A percentile compares a stretch with the other conserved stretches of the same genome.
Evolutionary conservation across 345 rosid genomes (phyloP).

Genomic region (Clausena lansium): DNA sequence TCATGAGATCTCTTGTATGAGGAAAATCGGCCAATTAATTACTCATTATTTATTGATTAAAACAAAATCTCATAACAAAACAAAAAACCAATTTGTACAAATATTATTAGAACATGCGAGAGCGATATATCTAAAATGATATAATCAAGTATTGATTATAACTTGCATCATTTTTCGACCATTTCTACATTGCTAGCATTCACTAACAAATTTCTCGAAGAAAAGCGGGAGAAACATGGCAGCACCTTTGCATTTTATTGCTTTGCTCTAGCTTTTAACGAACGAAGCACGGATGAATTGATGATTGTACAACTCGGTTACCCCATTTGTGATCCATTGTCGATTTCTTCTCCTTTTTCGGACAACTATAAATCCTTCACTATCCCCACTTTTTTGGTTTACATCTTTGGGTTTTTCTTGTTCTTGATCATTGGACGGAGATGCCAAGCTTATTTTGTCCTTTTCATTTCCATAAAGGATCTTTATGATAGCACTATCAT

Average conservation of each 20-base stretch:
- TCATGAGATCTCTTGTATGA: neutral
- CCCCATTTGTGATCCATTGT: slow-evolving; percentile 45
- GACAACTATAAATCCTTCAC: slow-evolving; percentile 69
- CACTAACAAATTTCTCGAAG: neutral
- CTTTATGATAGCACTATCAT: slow-evolving; percentile 56
- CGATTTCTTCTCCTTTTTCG: slow-evolving; percentile 60
- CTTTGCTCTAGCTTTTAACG: slow-evolving; percentile 23
- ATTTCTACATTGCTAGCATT: slow-evolving; percentile 9
- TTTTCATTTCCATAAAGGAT: slow-evolving; percentile 43
- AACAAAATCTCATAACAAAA: slow-evolving; percentile 10
- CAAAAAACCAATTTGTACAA: slow-evolving; percentile 14
- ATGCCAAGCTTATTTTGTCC: slow-evolving; percentile 14
- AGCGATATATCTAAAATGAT: slow-evolving; percentile 1
- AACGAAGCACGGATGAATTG: slow-evolving; percentile 64
- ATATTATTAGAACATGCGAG: slow-evolving; percentile 12
- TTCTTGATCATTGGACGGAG: slow-evolving; percentile 22
- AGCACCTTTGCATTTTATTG: neutral
- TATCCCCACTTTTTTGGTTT: slow-evolving; percentile 37
- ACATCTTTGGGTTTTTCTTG: slow-evolving; percentile 21
- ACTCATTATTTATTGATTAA: slow-evolving; percentile 24
- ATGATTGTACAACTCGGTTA: slow-evolving; percentile 52
- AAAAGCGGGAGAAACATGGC: neutral
- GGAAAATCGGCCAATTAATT: slow-evolving; percentile 5
- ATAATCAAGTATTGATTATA: too few relatives aligned
- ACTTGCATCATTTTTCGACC: too few relatives aligned